Conservation (phyloP, 164 flowering plant genomes). For the Amborella trichopoda region DNA sequence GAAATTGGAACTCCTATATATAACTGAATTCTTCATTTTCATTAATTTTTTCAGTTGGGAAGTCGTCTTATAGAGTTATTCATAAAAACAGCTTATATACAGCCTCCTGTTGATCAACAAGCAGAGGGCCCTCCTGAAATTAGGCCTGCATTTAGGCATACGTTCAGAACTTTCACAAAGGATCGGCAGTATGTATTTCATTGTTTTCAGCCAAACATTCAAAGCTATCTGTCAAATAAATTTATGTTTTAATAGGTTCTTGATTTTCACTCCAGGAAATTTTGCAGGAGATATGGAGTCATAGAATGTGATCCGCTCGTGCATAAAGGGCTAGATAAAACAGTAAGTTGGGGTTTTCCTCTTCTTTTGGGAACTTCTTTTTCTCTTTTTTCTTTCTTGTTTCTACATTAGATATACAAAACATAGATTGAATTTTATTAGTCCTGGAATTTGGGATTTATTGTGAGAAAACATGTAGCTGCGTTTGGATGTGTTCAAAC, state of each 20-base stretch:
- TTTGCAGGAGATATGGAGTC: conserved; percentile 57
- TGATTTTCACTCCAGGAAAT: conserved; percentile 27
- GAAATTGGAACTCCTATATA: conserved; percentile 6
- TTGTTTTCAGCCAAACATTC: too few relatives aligned
- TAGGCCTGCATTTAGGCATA: conserved; percentile 85
- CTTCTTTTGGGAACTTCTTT: neutral
- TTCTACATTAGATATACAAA: neutral
- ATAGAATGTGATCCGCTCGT: conserved; percentile 79
- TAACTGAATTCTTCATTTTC: conserved; percentile 1
- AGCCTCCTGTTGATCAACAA: conserved; percentile 51
- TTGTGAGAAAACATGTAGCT: neutral
- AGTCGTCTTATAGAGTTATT: conserved; percentile 70
- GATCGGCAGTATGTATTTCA: conserved; percentile 36
- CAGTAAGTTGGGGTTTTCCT: conserved; percentile 37
- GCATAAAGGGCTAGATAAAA: conserved; percentile 50
- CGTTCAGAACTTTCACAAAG: conserved; percentile 30
- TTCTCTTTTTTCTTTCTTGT: conserved; percentile 3
- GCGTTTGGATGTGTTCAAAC: neutral
- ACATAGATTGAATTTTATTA: neutral
- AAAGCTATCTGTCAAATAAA: too few relatives aligned
- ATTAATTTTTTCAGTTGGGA: conserved; percentile 58
- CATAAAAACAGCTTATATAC: conserved; percentile 72
- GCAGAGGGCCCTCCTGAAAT: conserved; percentile 68
- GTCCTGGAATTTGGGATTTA: neutral
- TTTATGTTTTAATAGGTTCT: too few relatives aligned